phyloP scores from a whole-genome alignment of 169 alveolate species.

The Babesia ovis region DNA sequence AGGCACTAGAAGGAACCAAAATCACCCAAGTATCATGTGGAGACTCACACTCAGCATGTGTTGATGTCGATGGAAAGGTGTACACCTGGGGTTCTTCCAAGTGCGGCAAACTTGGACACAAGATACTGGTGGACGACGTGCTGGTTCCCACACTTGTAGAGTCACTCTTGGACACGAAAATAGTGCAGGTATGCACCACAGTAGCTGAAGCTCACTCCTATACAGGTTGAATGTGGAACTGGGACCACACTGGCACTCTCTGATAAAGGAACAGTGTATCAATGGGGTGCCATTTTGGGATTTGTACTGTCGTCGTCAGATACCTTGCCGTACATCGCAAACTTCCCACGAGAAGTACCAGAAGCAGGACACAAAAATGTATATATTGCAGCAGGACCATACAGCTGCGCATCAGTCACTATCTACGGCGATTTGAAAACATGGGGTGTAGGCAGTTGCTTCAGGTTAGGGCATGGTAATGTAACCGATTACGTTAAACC shows the following conservation, averaged over 20 bases:
- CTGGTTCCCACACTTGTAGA: conserved; percentile 51
- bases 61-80: conserved; percentile 80
- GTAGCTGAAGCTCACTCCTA: too few relatives aligned
- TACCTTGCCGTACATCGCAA: conserved; percentile 7
- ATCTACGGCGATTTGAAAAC: conserved; percentile 66
- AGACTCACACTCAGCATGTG: conserved; percentile 85
- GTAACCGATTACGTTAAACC: conserved; percentile 53
- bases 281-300: conserved; percentile 71
- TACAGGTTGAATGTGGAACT: conserved; percentile 73
- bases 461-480: conserved; percentile 71
- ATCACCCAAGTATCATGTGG: conserved; percentile 81
- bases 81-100: conserved; percentile 87
- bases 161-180: conserved; percentile 32
- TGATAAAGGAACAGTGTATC: conserved; percentile 75
- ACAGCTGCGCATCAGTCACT: conserved; percentile 73
- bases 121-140: conserved; percentile 32
- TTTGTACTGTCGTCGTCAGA: conserved; percentile 21
- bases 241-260: conserved; percentile 72
- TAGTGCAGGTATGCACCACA: conserved; percentile 38
- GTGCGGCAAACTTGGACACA: conserved; percentile 83
- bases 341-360: conserved; percentile 31
- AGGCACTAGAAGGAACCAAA: conserved; percentile 29
- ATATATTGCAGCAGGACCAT: conserved; percentile 74
- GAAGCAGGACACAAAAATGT: conserved; percentile 51
- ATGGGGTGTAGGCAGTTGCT: conserved; percentile 75